phyloP scores from a whole-genome alignment of 148 eudicot species.

The Rhododendron molle region DNA sequence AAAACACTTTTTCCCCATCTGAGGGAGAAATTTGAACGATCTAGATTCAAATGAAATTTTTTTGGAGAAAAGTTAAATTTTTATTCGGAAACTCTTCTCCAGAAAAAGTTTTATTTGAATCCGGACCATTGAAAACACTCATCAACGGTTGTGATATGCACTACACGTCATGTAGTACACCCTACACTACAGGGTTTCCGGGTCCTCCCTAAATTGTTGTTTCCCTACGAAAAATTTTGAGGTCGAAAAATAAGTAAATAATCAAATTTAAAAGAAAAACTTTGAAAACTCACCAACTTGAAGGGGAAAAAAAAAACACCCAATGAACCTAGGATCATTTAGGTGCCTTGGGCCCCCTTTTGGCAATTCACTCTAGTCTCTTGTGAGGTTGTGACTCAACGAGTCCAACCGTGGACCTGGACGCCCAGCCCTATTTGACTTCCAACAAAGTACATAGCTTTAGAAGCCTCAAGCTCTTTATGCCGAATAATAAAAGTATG shows the following conservation, averaged over 20 bases:
- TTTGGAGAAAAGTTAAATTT: too few relatives aligned
- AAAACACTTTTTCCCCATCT: too few relatives aligned
- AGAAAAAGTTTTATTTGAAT: too few relatives aligned
- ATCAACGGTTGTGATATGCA: too few relatives aligned
- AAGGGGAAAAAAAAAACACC: too few relatives aligned
- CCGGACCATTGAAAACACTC: too few relatives aligned
- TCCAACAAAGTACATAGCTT: constrained; percentile 7
- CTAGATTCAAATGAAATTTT: too few relatives aligned
- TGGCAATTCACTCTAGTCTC: neutral
- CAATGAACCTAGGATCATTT: neutral
- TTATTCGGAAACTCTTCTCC: too few relatives aligned
- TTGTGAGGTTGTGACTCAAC: neutral
- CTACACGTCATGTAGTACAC: too few relatives aligned
- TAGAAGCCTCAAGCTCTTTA: neutral
- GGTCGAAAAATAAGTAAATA: neutral
- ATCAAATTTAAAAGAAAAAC: neutral
- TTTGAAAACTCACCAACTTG: neutral
- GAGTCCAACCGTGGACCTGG: neutral
- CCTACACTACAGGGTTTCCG: too few relatives aligned
- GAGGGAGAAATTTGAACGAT: too few relatives aligned
- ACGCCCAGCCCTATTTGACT: neutral
- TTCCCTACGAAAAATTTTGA: neutral
- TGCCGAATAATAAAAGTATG: neutral
- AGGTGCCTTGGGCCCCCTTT: neutral
- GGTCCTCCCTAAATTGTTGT: neutral